A percentile compares a stretch with the other conserved stretches of the same genome.
Evolutionary conservation across 1,284 basidiomycete genomes (phyloP).

Genomic region (Puccinia hordei): DNA sequence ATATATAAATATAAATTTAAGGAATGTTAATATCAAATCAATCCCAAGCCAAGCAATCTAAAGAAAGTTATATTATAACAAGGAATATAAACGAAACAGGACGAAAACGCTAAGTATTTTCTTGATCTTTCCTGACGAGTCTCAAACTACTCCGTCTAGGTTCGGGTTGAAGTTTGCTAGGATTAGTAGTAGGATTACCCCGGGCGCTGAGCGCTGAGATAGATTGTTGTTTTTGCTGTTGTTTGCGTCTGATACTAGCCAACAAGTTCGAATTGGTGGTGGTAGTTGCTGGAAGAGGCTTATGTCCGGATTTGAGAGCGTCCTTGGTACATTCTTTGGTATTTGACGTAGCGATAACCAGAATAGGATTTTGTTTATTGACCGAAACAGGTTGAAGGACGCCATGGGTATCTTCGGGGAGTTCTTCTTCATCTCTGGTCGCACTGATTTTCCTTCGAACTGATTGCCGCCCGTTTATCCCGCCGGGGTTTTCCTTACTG

Average conservation of each 20-base stretch:
- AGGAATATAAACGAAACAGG: background rate
- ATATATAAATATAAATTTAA: too few relatives aligned
- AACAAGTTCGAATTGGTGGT: constrained; percentile 17
- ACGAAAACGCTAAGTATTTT: background rate
- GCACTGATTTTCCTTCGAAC: background rate
- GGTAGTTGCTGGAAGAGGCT: background rate
- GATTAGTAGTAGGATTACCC: background rate
- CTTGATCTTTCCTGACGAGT: constrained; percentile 3
- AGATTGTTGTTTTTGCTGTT: constrained; percentile 19
- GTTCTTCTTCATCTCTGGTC: background rate
- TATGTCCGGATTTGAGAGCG: background rate
- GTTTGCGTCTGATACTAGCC: constrained; percentile 32
- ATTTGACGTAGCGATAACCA: background rate
- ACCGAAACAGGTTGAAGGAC: constrained; percentile 5
- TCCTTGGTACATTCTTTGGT: background rate
- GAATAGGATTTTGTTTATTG: background rate
- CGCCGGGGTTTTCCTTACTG: constrained; percentile 1
- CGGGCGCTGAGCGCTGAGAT: background rate
- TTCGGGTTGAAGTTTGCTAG: too few relatives aligned
- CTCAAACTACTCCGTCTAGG: constrained; percentile 6
- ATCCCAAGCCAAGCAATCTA: too few relatives aligned
- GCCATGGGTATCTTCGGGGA: background rate
- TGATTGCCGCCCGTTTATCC: background rate
- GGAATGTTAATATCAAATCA: too few relatives aligned
- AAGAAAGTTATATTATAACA: too few relatives aligned